These are phyloP conservation scores for Cyclanthera cordifolia DNA, from an alignment of 306 rosid species.

Conservation along the genomic window DNA sequence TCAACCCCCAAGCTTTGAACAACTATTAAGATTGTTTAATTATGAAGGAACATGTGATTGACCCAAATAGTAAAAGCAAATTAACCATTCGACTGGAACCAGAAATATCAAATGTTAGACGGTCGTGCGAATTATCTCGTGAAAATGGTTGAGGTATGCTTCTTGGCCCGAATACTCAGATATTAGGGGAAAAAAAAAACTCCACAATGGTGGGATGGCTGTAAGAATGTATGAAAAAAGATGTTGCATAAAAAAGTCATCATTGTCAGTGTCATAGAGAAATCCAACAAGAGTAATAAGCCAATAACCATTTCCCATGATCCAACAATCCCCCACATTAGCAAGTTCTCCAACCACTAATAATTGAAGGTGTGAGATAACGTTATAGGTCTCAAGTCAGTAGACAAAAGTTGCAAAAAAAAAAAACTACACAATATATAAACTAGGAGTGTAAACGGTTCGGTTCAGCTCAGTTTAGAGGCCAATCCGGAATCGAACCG, in stretches of 20 bases:
- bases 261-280: not conserved
- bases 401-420: not conserved
- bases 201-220: not conserved
- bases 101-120: not conserved
- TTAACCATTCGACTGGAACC: not conserved
- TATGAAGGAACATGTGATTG: not conserved
- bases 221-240: not conserved
- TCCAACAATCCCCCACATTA: not conserved
- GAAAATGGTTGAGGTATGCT: too few species aligned
- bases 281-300: not conserved
- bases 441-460: too few species aligned
- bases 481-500: too few species aligned
- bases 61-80: not conserved
- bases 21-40: not conserved
- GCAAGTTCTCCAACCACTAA: not conserved
- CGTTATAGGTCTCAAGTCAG: conserved; percentile 1
- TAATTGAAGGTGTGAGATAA: conserved; percentile 3
- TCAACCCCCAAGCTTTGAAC: not conserved
- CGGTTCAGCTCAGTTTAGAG: too few species aligned
- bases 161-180: too few species aligned
- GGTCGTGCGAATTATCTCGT: too few species aligned
- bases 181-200: too few species aligned
- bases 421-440: conserved; percentile 7
- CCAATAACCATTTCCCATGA: not conserved
- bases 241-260: not conserved